These are phyloP conservation scores for Heterobasidion occidentale DNA, from an alignment of 1,284 basidiomycete genomes.

Conservation along the genomic window DNA sequence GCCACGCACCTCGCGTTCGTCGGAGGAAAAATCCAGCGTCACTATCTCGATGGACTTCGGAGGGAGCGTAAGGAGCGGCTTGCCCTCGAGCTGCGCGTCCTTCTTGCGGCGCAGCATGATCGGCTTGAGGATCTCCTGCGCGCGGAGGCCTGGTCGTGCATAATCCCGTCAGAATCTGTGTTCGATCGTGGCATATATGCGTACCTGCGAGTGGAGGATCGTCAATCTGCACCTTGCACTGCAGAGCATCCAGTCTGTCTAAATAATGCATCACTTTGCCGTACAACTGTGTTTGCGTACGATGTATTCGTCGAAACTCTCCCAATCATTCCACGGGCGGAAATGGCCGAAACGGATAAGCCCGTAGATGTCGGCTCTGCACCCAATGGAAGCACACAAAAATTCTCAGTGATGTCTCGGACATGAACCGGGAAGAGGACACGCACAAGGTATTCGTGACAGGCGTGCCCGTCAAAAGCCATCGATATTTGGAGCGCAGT, in stretches of 20 bases:
- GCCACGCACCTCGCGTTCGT: conserved; percentile 50
- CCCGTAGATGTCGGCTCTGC: conserved; percentile 60
- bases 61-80: conserved; percentile 52
- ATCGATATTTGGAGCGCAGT: conserved; percentile 52
- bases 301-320: conserved; percentile 47
- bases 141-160: conserved; percentile 27
- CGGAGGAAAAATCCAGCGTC: conserved; percentile 45
- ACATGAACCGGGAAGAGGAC: not conserved
- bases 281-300: conserved; percentile 22
- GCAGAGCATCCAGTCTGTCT: not conserved
- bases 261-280: not conserved
- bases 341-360: conserved; percentile 59
- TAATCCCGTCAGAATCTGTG: not conserved
- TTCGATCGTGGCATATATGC: conserved; percentile 16
- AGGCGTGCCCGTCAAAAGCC: conserved; percentile 69
- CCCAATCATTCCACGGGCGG: conserved; percentile 64
- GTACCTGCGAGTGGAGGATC: conserved; percentile 51
- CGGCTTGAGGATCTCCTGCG: conserved; percentile 53
- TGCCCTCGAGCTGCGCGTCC: conserved; percentile 44
- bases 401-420: not conserved
- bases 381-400: not conserved
- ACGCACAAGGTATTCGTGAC: conserved; percentile 59
- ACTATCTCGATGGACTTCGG: conserved; percentile 54
- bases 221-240: conserved; percentile 43
- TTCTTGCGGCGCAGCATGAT: conserved; percentile 58